Conservation (phyloP, 2,329 filamentous ascomycete genomes). For the Xylaria sp. region DNA sequence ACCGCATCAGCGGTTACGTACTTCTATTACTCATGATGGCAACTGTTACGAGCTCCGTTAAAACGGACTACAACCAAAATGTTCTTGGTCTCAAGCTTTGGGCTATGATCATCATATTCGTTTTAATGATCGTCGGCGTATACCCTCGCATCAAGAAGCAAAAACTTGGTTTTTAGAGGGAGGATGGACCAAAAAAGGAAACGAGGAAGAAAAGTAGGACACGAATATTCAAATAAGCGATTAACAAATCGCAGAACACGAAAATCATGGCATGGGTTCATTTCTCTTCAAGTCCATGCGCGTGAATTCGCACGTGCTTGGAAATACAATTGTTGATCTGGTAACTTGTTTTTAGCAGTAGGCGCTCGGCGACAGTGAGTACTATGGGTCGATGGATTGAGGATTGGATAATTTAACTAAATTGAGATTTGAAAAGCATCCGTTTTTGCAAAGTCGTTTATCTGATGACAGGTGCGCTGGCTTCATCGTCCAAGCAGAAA, state of each 20-base stretch:
- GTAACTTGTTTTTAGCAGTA: slow-evolving; percentile 5
- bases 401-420: neutral
- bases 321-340: neutral
- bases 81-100: slow-evolving; percentile 79
- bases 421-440: neutral
- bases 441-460: neutral
- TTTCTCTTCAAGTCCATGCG: slow-evolving; percentile 6
- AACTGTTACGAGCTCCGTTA: slow-evolving; percentile 78
- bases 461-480: neutral
- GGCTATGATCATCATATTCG: slow-evolving; percentile 73
- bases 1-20: slow-evolving; percentile 80
- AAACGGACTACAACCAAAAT: slow-evolving; percentile 77
- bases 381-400: neutral
- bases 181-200: neutral
- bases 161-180: slow-evolving; percentile 74
- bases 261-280: slow-evolving; percentile 2
- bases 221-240: neutral
- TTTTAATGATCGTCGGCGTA: slow-evolving; percentile 76
- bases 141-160: slow-evolving; percentile 81
- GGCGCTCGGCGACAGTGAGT: slow-evolving; percentile 23
- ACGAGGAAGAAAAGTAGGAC: neutral
- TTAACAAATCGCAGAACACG: neutral
- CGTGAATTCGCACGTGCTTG: neutral
- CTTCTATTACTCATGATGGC: slow-evolving; percentile 75
- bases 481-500: neutral